phyloP scores from a whole-genome alignment of 495 filamentous ascomycete species.

The Aspergillus steynii region DNA sequence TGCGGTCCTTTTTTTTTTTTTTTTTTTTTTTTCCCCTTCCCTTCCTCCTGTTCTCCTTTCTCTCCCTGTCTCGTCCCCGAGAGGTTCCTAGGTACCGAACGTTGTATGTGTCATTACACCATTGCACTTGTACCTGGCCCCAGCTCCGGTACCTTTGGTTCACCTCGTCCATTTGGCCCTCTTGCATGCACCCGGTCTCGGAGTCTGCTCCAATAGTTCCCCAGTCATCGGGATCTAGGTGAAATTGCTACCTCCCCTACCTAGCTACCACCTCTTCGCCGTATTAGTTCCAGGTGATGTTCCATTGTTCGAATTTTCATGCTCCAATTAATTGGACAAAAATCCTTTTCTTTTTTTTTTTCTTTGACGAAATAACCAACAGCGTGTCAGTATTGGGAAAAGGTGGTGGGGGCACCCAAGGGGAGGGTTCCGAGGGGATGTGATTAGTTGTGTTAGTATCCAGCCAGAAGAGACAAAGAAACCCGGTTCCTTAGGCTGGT shows the following conservation, averaged over 20 bases:
- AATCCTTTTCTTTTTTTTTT: background rate
- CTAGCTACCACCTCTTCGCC: background rate
- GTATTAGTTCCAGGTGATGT: background rate
- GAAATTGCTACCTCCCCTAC: background rate
- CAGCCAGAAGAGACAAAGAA: conserved; percentile 20
- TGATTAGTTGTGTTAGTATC: conserved; percentile 5
- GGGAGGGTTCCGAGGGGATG: conserved; percentile 10
- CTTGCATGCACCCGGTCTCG: background rate
- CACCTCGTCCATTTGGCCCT: background rate
- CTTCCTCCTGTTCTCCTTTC: conserved; percentile 6
- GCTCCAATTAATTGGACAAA: background rate
- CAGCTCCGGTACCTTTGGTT: background rate
- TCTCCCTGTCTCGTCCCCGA: background rate
- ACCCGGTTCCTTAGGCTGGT: conserved; percentile 3
- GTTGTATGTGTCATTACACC: conserved; percentile 5
- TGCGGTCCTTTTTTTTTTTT: background rate
- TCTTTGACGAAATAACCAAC: background rate
- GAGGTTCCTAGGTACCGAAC: background rate
- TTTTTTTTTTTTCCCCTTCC: background rate
- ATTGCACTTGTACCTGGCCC: background rate
- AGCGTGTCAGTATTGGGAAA: background rate
- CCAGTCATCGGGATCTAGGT: background rate
- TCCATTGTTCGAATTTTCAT: background rate
- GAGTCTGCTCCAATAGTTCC: background rate
- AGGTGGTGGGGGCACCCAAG: background rate